Evolutionary conservation across 2,329 filamentous ascomycete genomes (phyloP).

Genomic region (Corinectria fuckeliana): DNA sequence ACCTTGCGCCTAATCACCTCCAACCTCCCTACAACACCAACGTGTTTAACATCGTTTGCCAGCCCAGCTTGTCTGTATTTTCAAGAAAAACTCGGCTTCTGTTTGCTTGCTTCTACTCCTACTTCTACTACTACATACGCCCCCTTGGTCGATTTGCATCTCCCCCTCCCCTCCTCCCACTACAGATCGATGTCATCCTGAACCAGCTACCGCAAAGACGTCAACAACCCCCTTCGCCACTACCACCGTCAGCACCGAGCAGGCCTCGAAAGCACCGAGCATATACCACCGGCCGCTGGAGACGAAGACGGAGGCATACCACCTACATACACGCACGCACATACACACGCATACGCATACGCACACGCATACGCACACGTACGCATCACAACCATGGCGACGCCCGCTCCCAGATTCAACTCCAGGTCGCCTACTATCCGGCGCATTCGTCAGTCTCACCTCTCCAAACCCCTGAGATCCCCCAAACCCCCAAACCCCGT

Average conservation of each 20-base stretch:
- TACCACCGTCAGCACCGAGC: neutral
- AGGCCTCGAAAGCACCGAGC: neutral
- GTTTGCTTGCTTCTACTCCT: neutral
- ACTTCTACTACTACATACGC: too few relatives aligned
- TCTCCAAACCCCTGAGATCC: neutral
- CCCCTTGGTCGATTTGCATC: neutral
- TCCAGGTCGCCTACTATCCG: slow-evolving; percentile 84
- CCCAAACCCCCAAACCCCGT: neutral
- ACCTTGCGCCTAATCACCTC: slow-evolving; percentile 13
- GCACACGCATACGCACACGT: neutral
- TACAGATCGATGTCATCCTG: slow-evolving; percentile 2
- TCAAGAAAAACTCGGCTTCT: neutral
- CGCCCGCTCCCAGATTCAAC: slow-evolving; percentile 60
- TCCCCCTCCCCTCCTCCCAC: neutral
- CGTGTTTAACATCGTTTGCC: neutral
- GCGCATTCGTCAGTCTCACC: slow-evolving; percentile 71
- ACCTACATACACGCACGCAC: too few relatives aligned
- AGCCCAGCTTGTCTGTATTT: neutral
- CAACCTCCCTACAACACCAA: neutral
- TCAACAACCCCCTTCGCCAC: slow-evolving; percentile 1
- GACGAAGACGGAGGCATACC: neutral
- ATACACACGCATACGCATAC: neutral
- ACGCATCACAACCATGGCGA: slow-evolving; percentile 44
- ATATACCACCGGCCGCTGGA: neutral
- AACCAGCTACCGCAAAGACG: slow-evolving; percentile 8